phyloP scores from a whole-genome alignment of 176 grass and related monocot species.

The Poa annua region DNA sequence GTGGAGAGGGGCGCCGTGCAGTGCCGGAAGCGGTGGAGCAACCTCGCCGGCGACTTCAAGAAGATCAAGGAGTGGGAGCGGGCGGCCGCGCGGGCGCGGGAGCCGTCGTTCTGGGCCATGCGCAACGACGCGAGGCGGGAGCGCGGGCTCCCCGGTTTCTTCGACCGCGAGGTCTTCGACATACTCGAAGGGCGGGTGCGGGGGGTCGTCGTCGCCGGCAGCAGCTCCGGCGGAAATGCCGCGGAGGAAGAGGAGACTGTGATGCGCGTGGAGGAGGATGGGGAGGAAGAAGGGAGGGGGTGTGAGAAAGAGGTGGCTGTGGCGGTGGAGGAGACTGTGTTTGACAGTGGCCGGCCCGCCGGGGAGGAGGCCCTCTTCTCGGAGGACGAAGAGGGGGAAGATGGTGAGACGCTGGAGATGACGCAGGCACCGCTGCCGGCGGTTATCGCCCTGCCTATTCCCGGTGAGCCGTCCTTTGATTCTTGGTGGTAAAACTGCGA shows the following conservation, averaged over 20 bases:
- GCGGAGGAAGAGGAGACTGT: slow-evolving; percentile 47
- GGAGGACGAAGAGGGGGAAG: slow-evolving; percentile 47
- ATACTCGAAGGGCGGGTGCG: slow-evolving; percentile 68
- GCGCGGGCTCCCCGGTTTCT: slow-evolving; percentile 81
- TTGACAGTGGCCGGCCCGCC: slow-evolving; percentile 55
- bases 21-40: slow-evolving; percentile 98
- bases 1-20: slow-evolving; percentile 82
- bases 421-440: background rate
- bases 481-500: slow-evolving; percentile 19
- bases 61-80: slow-evolving; percentile 99
- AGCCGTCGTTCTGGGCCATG: slow-evolving; percentile 94
- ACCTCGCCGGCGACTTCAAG: slow-evolving; percentile 96
- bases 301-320: slow-evolving; percentile 25
- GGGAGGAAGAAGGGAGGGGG: slow-evolving; percentile 6
- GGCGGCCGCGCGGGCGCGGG: slow-evolving; percentile 17
- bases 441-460: slow-evolving; percentile 57
- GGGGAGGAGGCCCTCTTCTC: slow-evolving; percentile 59
- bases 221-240: slow-evolving; percentile 40
- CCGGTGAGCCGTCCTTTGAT: slow-evolving; percentile 56
- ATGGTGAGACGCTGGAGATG: slow-evolving; percentile 8
- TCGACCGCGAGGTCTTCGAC: slow-evolving; percentile 92
- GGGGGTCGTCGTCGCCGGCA: slow-evolving; percentile 6
- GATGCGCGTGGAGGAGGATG: slow-evolving; percentile 22
- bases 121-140: slow-evolving; percentile 89
- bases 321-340: slow-evolving; percentile 39